Conservation (phyloP, 2,329 filamentous ascomycete genomes). For the Rhytidhysteron rufulum region DNA sequence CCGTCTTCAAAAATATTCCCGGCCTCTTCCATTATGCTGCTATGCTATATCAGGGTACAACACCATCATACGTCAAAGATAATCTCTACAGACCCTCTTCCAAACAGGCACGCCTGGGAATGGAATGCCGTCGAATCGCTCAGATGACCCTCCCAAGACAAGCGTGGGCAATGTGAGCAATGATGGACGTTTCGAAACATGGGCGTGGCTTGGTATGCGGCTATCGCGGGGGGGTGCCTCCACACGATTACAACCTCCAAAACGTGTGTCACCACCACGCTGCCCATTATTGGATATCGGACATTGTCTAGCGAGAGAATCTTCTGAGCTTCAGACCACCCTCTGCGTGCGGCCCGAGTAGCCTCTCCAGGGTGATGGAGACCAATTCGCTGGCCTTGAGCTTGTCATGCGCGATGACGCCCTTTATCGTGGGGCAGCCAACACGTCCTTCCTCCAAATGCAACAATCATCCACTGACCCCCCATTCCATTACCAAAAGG, state of each 20-base stretch:
- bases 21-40: neutral
- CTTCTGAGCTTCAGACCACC: constrained; percentile 1
- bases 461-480: neutral
- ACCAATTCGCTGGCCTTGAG: constrained; percentile 11
- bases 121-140: constrained; percentile 8
- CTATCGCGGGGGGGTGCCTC: constrained; percentile 8
- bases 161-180: neutral
- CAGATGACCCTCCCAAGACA: constrained; percentile 12
- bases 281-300: constrained; percentile 6
- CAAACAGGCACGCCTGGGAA: neutral
- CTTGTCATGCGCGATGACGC: constrained; percentile 17
- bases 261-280: neutral
- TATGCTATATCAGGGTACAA: neutral
- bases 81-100: neutral
- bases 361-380: constrained; percentile 9
- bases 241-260: neutral
- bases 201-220: constrained; percentile 6
- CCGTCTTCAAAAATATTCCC: neutral
- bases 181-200: constrained; percentile 2
- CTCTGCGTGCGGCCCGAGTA: constrained; percentile 11
- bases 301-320: constrained; percentile 18
- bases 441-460: too few relatives aligned
- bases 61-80: neutral
- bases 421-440: constrained; percentile 4
- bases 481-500: neutral